Evolutionary conservation across 768 basidiomycete genomes (phyloP), one percentile per base, ranked within the genome.

Genomic region (Sistotremastrum suecicum): DNA sequence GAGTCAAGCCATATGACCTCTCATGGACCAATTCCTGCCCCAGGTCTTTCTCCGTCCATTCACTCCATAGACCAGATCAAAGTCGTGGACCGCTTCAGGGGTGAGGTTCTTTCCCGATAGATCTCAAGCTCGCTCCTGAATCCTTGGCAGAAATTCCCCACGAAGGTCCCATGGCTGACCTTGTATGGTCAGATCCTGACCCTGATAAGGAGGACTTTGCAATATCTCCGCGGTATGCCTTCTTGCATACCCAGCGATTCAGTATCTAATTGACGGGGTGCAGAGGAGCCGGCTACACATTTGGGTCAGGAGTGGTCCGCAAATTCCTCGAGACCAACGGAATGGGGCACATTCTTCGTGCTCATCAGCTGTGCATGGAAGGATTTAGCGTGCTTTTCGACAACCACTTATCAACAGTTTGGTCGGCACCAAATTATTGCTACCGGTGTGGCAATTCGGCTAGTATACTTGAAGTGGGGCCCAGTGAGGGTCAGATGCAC

Each of bases 41-140:
- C 58, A 95, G 90, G 91, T 2, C 75, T 99, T 34, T 95, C 91
- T 31, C 95, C 95, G 36, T 97, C 92, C 28, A 94, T 99, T 56
- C 95, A 99, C 60, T 92, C 90, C 37, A 92, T 99, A 59, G 95
- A 99, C 68, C 95, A 99, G 64, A 97, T 99, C 63, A 98, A 98
- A 62, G 90, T 98, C 38, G 87, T 98, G 35, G 95, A 99, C 69
- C 83, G 95, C 45, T 98, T 98, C 69, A 76, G 94, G 75, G 89
- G 89, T 90, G 53, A 49, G 63, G 37, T 51, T 45, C 50, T 49
- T 51, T 48, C 51, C 33, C 45, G 29, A 9, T 34, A 35, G 5
- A 33, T 7, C 30, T 50, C 44, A 44, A 34, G 48, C 54, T 59
- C 45, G 35, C 39, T 43, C 30, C 57, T 56, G 56, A 53, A 55